phyloP scores from a whole-genome alignment of 768 basidiomycete genomes.

The Tephrocybe rancida region DNA sequence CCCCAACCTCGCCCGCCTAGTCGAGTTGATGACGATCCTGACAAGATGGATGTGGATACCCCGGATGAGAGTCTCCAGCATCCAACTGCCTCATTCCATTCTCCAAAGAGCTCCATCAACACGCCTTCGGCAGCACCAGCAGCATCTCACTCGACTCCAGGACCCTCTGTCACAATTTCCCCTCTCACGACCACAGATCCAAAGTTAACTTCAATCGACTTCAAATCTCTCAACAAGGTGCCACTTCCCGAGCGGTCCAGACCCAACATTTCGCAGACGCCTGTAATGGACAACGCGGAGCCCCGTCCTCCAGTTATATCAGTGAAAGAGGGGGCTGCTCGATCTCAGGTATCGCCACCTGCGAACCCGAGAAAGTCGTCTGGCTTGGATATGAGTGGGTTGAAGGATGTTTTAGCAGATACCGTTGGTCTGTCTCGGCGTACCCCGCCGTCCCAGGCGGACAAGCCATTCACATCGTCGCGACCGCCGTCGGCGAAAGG shows the following conservation, averaged over 20 bases:
- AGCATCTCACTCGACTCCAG: not conserved
- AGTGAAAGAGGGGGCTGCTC: not conserved
- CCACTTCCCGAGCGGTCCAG: no score
- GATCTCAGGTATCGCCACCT: not conserved
- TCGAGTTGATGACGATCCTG: not conserved
- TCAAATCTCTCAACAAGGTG: no score
- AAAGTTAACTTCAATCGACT: no score
- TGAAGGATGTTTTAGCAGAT: constrained; percentile 8
- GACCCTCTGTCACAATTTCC: no score
- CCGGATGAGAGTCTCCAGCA: not conserved
- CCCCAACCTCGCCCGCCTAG: not conserved
- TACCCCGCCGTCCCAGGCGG: not conserved
- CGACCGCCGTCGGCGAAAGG: not conserved
- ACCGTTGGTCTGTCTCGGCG: not conserved
- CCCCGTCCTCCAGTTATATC: not conserved
- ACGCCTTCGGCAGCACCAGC: not conserved
- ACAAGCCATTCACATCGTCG: not conserved
- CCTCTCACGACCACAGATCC: no score
- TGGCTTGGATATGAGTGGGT: constrained; percentile 11
- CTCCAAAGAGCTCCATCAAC: not conserved
- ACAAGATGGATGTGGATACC: constrained; percentile 7
- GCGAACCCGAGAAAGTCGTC: not conserved
- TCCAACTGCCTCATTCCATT: not conserved
- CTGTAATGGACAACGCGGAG: not conserved
- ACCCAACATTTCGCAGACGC: no score